Conservation (phyloP, 2,329 filamentous ascomycete species). For the Trichoderma cornu-damae region DNA sequence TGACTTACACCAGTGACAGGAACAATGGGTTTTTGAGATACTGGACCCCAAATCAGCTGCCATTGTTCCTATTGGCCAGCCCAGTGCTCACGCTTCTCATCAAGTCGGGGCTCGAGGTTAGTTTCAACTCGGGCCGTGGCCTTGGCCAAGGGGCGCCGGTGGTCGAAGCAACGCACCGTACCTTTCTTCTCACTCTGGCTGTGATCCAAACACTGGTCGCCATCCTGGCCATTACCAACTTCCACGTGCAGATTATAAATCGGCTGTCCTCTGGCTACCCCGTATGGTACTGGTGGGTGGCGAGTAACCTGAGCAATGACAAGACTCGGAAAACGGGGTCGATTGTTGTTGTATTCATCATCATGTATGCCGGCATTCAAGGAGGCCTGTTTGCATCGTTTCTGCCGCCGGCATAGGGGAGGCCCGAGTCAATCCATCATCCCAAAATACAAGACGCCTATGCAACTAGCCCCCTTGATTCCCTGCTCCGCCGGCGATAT, state of each 20-base stretch:
- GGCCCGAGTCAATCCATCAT: neutral
- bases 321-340: constrained; percentile 31
- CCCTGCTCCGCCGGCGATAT: neutral
- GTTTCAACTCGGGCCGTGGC: constrained; percentile 24
- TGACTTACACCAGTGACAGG: constrained; percentile 47
- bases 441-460: neutral
- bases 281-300: constrained; percentile 82
- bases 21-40: constrained; percentile 82
- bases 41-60: constrained; percentile 82
- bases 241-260: constrained; percentile 92
- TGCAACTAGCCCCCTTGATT: neutral
- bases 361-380: constrained; percentile 80
- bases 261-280: constrained; percentile 84
- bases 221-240: constrained; percentile 66
- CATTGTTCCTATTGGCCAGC: constrained; percentile 76
- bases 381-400: constrained; percentile 82
- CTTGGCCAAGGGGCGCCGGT: constrained; percentile 9
- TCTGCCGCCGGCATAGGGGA: constrained; percentile 70
- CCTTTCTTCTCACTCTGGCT: constrained; percentile 55
- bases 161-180: constrained; percentile 19
- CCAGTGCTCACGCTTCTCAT: constrained; percentile 66
- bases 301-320: constrained; percentile 40
- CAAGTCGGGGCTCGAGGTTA: constrained; percentile 50
- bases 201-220: constrained; percentile 68
- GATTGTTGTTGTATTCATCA: constrained; percentile 58